Evolutionary conservation across 2,329 filamentous ascomycete genomes (phyloP).

Genomic region (Gyromitra esculenta): DNA sequence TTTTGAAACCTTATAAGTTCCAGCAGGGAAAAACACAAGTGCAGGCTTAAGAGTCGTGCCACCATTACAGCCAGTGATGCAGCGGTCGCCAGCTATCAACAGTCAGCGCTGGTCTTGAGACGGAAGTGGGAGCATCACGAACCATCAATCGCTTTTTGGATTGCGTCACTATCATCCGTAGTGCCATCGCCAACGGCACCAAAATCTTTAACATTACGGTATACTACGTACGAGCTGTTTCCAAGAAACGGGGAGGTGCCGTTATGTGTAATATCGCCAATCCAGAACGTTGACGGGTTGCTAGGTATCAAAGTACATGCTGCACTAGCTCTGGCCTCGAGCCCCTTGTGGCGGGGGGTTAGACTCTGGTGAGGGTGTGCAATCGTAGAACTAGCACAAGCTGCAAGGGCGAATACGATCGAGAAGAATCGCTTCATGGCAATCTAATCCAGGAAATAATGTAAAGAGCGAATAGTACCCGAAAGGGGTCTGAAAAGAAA

Average conservation of each 20-base stretch:
- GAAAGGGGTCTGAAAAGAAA: background rate
- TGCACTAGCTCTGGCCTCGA: background rate
- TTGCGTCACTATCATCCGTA: conserved; percentile 85
- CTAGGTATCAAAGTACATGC: background rate
- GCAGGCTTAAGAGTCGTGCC: conserved; percentile 77
- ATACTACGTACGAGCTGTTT: conserved; percentile 60
- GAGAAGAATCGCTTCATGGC: background rate
- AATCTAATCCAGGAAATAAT: background rate
- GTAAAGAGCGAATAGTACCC: background rate
- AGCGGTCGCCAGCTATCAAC: conserved; percentile 71
- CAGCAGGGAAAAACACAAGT: conserved; percentile 88
- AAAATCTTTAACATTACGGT: conserved; percentile 63
- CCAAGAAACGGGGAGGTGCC: conserved; percentile 65
- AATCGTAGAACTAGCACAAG: background rate
- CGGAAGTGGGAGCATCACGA: background rate
- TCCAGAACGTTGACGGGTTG: background rate
- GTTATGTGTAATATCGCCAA: conserved; percentile 15
- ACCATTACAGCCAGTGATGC: conserved; percentile 82
- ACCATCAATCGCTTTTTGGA: conserved; percentile 76
- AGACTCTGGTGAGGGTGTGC: background rate
- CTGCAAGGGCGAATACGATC: background rate
- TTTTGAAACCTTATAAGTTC: conserved; percentile 81
- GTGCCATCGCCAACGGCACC: conserved; percentile 66
- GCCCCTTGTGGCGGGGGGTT: background rate
- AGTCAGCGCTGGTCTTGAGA: background rate